Evolutionary conservation across 2,329 filamentous ascomycete genomes (phyloP).

Genomic region (Pseudogymnoascus sp.): DNA sequence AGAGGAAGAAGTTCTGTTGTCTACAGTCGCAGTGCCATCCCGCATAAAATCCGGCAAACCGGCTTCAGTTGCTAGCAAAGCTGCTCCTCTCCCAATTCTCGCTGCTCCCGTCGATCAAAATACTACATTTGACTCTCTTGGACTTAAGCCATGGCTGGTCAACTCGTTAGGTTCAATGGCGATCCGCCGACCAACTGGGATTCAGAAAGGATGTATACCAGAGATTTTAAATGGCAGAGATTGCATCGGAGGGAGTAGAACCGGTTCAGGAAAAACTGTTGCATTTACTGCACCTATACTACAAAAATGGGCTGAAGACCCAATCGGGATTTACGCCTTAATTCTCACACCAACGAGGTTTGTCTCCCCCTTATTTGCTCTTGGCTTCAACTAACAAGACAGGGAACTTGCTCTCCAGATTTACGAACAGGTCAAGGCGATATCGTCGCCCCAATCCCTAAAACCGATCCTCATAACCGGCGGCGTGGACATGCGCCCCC

Average conservation of each 20-base stretch:
- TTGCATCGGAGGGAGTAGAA: conserved; percentile 90
- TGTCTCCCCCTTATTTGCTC: conserved; percentile 13
- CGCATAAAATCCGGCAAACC: conserved; percentile 8
- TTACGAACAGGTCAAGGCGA: conserved; percentile 90
- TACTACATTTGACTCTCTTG: conserved; percentile 64
- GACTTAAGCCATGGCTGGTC: conserved; percentile 80
- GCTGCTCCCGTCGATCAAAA: conserved; percentile 51
- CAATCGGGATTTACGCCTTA: conserved; percentile 81
- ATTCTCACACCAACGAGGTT: conserved; percentile 81
- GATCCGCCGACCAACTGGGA: conserved; percentile 82
- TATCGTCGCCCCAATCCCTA: conserved; percentile 79
- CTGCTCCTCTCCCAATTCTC: conserved; percentile 30
- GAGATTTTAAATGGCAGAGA: conserved; percentile 86
- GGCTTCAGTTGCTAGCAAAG: neutral
- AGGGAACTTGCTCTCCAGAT: conserved; percentile 93
- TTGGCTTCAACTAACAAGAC: neutral
- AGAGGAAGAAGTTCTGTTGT: neutral
- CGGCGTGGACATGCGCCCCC: conserved; percentile 83
- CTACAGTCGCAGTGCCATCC: conserved; percentile 8
- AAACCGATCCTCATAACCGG: conserved; percentile 88
- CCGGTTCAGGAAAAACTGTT: conserved; percentile 94
- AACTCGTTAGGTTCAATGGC: conserved; percentile 70
- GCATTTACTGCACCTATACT: conserved; percentile 93
- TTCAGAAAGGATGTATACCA: conserved; percentile 89
- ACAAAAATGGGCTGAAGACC: conserved; percentile 89